Conservation (phyloP, 768 basidiomycete genomes). For the Amanita rimosa region DNA sequence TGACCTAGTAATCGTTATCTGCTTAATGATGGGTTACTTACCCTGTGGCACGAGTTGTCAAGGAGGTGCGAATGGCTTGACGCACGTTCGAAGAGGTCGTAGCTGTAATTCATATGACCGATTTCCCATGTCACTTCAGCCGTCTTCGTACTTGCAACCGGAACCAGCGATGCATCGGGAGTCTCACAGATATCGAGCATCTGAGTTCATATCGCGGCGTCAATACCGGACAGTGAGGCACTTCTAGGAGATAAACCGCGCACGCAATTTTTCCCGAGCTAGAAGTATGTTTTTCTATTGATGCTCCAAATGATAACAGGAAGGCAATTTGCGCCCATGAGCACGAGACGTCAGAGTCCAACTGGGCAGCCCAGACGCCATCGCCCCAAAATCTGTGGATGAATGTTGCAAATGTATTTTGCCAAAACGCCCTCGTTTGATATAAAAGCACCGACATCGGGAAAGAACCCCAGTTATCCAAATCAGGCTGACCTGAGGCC, state of each 20-base stretch:
- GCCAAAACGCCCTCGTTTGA: background rate
- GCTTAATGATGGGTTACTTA: background rate
- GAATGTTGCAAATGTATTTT: background rate
- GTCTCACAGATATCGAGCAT: too few species aligned
- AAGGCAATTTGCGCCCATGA: background rate
- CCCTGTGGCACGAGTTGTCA: background rate
- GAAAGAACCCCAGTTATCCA: background rate
- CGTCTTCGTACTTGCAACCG: too few species aligned
- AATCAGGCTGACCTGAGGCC: background rate
- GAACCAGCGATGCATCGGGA: too few species aligned
- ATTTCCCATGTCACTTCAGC: background rate
- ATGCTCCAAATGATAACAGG: background rate
- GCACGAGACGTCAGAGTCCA: background rate
- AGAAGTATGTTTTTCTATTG: background rate
- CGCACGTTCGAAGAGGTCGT: background rate
- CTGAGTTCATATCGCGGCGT: too few species aligned
- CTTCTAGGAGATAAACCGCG: too few species aligned
- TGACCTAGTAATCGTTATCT: background rate
- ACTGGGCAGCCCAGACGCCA: background rate
- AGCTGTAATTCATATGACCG: background rate
- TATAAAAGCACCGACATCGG: background rate
- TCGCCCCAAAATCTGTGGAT: background rate
- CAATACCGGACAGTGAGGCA: too few species aligned
- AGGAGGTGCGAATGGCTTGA: background rate
- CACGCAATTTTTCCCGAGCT: background rate